These are phyloP conservation scores for Starmerella ratchasimensis DNA, from an alignment of 805 yeast genomes.

Conservation along the genomic window DNA sequence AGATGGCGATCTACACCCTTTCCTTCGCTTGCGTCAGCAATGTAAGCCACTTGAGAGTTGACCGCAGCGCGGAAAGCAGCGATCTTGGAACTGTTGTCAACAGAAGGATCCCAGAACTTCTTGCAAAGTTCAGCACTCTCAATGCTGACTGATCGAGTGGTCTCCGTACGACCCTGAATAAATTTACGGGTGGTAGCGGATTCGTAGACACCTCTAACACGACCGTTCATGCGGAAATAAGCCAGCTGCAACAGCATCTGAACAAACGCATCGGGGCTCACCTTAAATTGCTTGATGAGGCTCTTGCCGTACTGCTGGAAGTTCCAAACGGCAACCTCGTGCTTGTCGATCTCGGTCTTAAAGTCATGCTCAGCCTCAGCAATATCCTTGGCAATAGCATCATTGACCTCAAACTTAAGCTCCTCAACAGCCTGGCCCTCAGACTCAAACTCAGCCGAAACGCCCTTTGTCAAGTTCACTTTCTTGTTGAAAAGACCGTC, in stretches of 20 bases:
- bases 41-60: constrained; percentile 58
- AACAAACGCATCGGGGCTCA: constrained; percentile 84
- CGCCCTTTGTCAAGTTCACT: constrained; percentile 25
- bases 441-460: constrained; percentile 15
- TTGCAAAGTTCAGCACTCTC: constrained; percentile 59
- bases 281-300: constrained; percentile 67
- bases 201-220: constrained; percentile 81
- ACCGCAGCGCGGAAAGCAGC: constrained; percentile 59
- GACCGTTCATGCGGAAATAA: constrained; percentile 68
- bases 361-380: constrained; percentile 44
- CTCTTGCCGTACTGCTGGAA: constrained; percentile 77
- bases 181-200: constrained; percentile 87
- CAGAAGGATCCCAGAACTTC: constrained; percentile 49
- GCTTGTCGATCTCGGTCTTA: constrained; percentile 41
- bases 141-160: constrained; percentile 69
- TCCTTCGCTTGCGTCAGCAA: constrained; percentile 69
- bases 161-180: constrained; percentile 86
- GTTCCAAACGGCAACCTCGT: constrained; percentile 66
- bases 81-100: constrained; percentile 43
- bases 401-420: constrained; percentile 41
- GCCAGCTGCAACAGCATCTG: constrained; percentile 89
- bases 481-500: constrained; percentile 40
- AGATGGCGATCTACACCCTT: constrained; percentile 88
- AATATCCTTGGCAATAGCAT: constrained; percentile 39
- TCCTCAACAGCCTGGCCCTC: constrained; percentile 30